Base-by-base conservation (phyloP, 768 basidiomycete species). In the Paxillus involutus region DNA sequence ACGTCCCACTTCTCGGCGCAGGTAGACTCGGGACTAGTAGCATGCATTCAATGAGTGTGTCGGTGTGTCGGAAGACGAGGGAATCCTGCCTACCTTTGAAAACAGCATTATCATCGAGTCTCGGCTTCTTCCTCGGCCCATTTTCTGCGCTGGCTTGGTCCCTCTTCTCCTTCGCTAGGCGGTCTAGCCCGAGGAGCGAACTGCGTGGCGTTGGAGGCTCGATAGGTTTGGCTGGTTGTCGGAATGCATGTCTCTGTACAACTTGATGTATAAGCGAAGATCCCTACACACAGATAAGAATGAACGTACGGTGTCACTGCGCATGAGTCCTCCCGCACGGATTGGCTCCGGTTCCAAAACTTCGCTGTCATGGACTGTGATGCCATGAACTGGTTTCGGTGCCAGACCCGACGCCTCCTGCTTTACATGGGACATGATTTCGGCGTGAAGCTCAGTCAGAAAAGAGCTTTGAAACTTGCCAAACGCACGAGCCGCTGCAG, bases 101-200 rank as follows among this genome's bases (percentile, higher is more conserved):
- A 32, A 85, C 72, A 4, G 90, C 79, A 43, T 89, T 87, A 42
- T 84, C 64, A 19, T 75, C 82, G 35, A 86, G 51, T 51, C 83
- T 80, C 2, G 79, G 77, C 59, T 78, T 89, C 73, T 94, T 90
- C 59, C 89, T 75, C 8, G 74, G 72, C 4, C 68, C 80, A 58
- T 76, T 75, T 44, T 76, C 71, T 16, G 63, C 64, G 12, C 58
- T 73, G 2, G 78, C 79, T 12, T 83, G 84, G 1, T 80, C 83
- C 50, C 93, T 77, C 72, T 98, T 99, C 67, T 97, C 93, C 45
- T 81, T 83, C 0, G 97, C 97, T 3, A 98, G 78, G 24, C 80
- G 81, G 66, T 99, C 95, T 6, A 98, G 77, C 4, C 96, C 95
- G 1, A 98, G 82, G 4, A 91, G 63, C 6, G 95, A 97, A 0